Conservation (phyloP, 1,284 basidiomycete species). For the Ceratorhiza oryzae-sativae region DNA sequence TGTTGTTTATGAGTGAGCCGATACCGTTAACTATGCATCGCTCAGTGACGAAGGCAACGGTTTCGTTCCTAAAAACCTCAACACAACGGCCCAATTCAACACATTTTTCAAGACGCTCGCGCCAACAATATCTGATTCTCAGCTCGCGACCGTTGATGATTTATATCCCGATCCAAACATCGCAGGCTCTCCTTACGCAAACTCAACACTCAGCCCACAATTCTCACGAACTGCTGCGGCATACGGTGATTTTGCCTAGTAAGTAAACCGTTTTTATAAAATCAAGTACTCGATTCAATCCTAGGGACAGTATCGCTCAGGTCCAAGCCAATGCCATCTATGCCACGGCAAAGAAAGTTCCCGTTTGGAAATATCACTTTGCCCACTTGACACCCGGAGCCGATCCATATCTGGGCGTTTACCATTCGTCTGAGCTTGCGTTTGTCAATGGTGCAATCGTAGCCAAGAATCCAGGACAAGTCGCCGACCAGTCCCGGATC, state of each 20-base stretch:
- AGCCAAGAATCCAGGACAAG: slow-evolving; percentile 1
- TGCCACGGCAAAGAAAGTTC: slow-evolving; percentile 5
- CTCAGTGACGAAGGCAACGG: slow-evolving; percentile 20
- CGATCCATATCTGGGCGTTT: slow-evolving; percentile 1
- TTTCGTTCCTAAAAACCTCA: slow-evolving; percentile 30
- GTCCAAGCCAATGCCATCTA: slow-evolving; percentile 31
- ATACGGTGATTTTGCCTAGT: slow-evolving; percentile 37
- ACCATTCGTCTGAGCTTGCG: slow-evolving; percentile 19
- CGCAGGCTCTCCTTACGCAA: slow-evolving; percentile 32
- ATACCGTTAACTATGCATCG: background rate
- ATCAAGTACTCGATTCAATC: background rate
- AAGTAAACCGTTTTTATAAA: background rate
- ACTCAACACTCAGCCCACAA: slow-evolving; percentile 23
- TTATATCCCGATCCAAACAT: slow-evolving; percentile 24
- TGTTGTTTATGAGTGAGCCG: background rate
- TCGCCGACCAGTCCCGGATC: slow-evolving; percentile 15
- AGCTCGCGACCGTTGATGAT: slow-evolving; percentile 15
- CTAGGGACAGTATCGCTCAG: slow-evolving; percentile 20
- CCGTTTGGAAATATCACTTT: slow-evolving; percentile 37
- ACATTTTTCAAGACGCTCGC: slow-evolving; percentile 31
- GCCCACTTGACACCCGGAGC: slow-evolving; percentile 9
- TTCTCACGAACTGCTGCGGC: slow-evolving; percentile 22
- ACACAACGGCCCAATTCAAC: slow-evolving; percentile 27
- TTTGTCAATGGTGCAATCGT: slow-evolving; percentile 11
- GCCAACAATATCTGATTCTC: slow-evolving; percentile 16